These are phyloP conservation scores for Clarkia xantiana DNA, from an alignment of 345 rosid species.

Conservation along the genomic window DNA sequence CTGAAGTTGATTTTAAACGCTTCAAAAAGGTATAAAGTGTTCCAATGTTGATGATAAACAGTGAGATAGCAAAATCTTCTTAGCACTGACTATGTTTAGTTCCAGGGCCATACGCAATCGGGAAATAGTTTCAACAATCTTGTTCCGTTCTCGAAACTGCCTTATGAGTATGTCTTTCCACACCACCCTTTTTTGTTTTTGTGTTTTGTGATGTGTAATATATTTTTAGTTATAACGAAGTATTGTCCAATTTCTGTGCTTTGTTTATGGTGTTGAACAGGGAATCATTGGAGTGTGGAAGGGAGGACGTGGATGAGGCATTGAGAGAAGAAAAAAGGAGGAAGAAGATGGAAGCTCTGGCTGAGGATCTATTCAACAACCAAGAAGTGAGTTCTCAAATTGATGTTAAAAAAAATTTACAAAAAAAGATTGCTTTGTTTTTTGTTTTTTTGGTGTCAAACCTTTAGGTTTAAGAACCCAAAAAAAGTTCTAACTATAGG, in stretches of 20 bases:
- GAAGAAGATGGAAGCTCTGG: conserved; percentile 76
- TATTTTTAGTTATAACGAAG: background rate
- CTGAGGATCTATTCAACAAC: conserved; percentile 67
- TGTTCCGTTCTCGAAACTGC: conserved; percentile 70
- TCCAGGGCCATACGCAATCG: conserved; percentile 42
- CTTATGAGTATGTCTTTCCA: conserved; percentile 50
- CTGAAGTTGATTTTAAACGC: conserved; percentile 54
- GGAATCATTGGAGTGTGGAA: conserved; percentile 26
- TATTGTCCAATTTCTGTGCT: background rate
- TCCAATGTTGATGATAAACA: too few relatives aligned
- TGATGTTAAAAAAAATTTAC: too few relatives aligned
- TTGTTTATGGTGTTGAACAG: conserved; percentile 15
- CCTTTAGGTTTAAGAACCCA: too few relatives aligned
- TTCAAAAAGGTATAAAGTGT: conserved; percentile 64
- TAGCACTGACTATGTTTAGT: background rate
- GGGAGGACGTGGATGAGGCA: conserved; percentile 33
- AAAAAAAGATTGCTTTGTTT: too few relatives aligned
- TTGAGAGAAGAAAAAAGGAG: conserved; percentile 72
- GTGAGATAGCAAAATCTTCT: too few relatives aligned
- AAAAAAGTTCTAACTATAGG: too few relatives aligned
- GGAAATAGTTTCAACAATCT: conserved; percentile 85
- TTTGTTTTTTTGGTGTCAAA: too few relatives aligned
- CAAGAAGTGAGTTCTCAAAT: conserved; percentile 38
- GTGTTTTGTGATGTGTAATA: background rate
- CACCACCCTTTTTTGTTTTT: conserved; percentile 8